Evolutionary conservation across 1,284 basidiomycete species (phyloP).

Genomic region (Cryptococcus sp.): DNA sequence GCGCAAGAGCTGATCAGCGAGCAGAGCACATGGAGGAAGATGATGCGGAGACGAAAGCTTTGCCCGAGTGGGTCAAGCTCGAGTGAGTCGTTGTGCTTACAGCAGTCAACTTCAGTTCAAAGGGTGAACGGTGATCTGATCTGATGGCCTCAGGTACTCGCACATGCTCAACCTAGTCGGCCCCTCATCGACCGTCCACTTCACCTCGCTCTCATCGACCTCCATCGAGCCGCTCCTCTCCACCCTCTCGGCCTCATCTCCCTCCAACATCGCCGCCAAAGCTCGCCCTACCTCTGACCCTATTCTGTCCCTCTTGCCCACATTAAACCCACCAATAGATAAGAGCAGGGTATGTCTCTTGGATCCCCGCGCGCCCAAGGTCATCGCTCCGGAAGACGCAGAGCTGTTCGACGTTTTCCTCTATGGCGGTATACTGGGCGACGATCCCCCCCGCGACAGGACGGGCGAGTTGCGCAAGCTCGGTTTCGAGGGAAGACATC

Average conservation of each 20-base stretch:
- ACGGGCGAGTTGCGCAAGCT: constrained; percentile 82
- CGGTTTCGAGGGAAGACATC: constrained; percentile 81
- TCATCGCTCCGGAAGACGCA: constrained; percentile 72
- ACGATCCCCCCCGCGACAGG: constrained; percentile 53
- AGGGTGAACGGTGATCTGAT: constrained; percentile 18
- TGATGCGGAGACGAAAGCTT: constrained; percentile 65
- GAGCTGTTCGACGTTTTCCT: constrained; percentile 78
- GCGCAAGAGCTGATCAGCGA: neutral
- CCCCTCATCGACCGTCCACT: constrained; percentile 66
- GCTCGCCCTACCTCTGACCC: constrained; percentile 65
- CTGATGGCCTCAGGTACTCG: constrained; percentile 10
- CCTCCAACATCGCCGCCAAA: constrained; percentile 57
- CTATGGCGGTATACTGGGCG: constrained; percentile 65
- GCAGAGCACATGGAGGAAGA: constrained; percentile 96
- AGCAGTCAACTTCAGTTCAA: too few relatives aligned
- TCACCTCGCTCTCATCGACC: constrained; percentile 63
- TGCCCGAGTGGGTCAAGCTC: constrained; percentile 84
- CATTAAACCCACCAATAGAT: constrained; percentile 54
- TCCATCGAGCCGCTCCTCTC: constrained; percentile 17
- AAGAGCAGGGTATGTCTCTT: constrained; percentile 75
- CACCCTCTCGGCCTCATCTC: neutral
- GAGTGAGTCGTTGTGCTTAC: constrained; percentile 65
- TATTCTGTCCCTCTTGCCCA: constrained; percentile 67
- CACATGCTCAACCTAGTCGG: constrained; percentile 61
- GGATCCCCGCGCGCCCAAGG: constrained; percentile 76